Evolutionary conservation across 1,284 basidiomycete genomes (phyloP).

Genomic region (Austroboletus novae-zelandiae): DNA sequence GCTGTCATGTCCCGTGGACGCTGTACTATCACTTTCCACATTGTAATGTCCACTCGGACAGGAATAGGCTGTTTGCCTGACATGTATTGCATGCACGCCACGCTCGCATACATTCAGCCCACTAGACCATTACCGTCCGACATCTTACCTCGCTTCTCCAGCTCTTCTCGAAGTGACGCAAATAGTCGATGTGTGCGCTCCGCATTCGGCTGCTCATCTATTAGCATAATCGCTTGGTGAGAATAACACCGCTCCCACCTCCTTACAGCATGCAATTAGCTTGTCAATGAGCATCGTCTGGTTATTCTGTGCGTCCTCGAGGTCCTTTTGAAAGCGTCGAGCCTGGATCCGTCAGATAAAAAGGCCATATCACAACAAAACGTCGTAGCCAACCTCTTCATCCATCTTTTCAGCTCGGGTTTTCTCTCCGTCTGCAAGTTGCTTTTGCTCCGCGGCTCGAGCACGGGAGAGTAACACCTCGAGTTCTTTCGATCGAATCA

Average conservation of each 20-base stretch:
- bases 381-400: conserved; percentile 54
- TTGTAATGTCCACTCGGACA: conserved; percentile 7
- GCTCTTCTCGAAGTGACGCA: conserved; percentile 73
- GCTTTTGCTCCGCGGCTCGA: conserved; percentile 78
- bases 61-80: conserved; percentile 8
- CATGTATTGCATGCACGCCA: conserved; percentile 10
- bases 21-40: not conserved
- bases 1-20: not conserved
- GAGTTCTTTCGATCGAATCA: conserved; percentile 83
- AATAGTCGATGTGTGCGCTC: conserved; percentile 77
- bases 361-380: conserved; percentile 18
- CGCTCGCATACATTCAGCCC: conserved; percentile 36
- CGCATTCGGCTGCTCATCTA: conserved; percentile 61
- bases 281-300: conserved; percentile 78
- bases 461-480: conserved; percentile 80
- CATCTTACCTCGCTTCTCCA: conserved; percentile 61
- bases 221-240: conserved; percentile 4
- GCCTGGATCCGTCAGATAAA: conserved; percentile 40
- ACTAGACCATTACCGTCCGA: conserved; percentile 48
- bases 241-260: conserved; percentile 47
- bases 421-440: conserved; percentile 72
- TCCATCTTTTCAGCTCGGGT: conserved; percentile 62
- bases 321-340: conserved; percentile 63
- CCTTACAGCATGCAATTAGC: conserved; percentile 77
- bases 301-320: conserved; percentile 70